Evolutionary conservation across 108 stramenopile species (phyloP), one percentile per base, ranked within the genome.

Genomic region (Cyclotella sp.): DNA sequence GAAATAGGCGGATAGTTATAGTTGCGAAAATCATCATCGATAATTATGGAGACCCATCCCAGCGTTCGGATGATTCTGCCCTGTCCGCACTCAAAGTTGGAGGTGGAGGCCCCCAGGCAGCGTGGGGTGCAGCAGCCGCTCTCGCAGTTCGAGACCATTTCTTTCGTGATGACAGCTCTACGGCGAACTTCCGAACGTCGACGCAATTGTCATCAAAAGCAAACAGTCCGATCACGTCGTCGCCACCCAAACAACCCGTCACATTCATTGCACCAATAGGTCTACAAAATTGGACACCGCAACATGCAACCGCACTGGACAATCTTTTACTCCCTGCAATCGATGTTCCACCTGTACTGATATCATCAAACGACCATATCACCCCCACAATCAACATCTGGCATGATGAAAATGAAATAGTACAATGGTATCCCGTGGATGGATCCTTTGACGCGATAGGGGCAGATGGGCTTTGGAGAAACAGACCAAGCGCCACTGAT

Each of bases 71-170:
- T 47, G 60, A 43, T 42, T 21, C 69, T 21, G 51, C 39, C 43
- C 16, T 18, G 7, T 16, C 27, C 10, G 22, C 28, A 28, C 28
- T 77, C 15, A 77, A 70, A 9, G 67, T 88, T n/a, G 87, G 87
- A 34, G 87, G 87, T 16, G 87, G 87, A 27, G 87, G 87, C 9
- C 87, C 87, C 3, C 87, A 88, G 42, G 85, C 87, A 45, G 87
- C 85, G 0, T 81, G 61, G 62, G 87, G 82, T 44, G 85, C 85
- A 15, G 87, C 85, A 41, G 70, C 73, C 21, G 82, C 81, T 18
- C 65, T 88, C 9, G 82, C 79, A 8, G 74, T 62, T 26, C 29
- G 74, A 24, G 70, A 63, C 9, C 61, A 62, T 62, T 62, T 14
- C 61, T 62, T 62, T 62, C 11, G 19, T 40, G 3, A 3, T 12